Evolutionary conservation across 768 basidiomycete species (phyloP).

Genomic region (Phlegmacium glaucopus): DNA sequence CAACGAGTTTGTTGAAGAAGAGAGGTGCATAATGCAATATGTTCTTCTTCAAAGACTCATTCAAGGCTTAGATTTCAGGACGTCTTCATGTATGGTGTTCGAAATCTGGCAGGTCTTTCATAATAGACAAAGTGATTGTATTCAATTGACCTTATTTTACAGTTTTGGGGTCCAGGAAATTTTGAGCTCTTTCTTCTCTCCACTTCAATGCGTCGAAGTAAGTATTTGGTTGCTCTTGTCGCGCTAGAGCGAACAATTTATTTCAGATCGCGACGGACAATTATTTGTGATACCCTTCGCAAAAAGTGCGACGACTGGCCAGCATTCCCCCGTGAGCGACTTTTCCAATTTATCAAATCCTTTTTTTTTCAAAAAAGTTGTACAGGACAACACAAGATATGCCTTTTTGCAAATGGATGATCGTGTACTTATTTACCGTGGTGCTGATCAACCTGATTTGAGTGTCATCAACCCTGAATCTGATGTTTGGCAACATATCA

Average conservation of each 20-base stretch:
- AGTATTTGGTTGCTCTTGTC: conserved; percentile 11
- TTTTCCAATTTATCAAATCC: background rate
- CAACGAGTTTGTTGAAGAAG: conserved; percentile 56
- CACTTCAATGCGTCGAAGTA: conserved; percentile 48
- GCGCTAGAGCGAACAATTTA: background rate
- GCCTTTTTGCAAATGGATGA: conserved; percentile 97
- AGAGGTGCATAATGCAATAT: conserved; percentile 34
- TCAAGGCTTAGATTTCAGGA: conserved; percentile 60
- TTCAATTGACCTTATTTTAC: background rate
- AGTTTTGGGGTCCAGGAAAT: conserved; percentile 97
- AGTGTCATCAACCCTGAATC: conserved; percentile 97
- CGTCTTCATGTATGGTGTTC: conserved; percentile 79
- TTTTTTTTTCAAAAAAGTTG: background rate
- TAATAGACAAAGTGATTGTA: background rate
- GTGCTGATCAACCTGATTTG: conserved; percentile 97
- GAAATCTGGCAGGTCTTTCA: conserved; percentile 55
- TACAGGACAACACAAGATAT: conserved; percentile 90
- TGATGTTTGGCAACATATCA: conserved; percentile 97
- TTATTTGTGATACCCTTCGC: conserved; percentile 89
- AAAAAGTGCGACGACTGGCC: conserved; percentile 89
- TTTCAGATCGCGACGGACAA: conserved; percentile 59
- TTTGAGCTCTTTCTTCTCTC: conserved; percentile 82
- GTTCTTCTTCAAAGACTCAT: conserved; percentile 1
- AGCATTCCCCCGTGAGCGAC: conserved; percentile 79
- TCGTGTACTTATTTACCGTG: conserved; percentile 87